Percentiles rank a stretch among this genome's conserved stretches.
These are phyloP conservation scores for Apodospora peruviana DNA, from an alignment of 495 filamentous ascomycete species.

Conservation along the genomic window DNA sequence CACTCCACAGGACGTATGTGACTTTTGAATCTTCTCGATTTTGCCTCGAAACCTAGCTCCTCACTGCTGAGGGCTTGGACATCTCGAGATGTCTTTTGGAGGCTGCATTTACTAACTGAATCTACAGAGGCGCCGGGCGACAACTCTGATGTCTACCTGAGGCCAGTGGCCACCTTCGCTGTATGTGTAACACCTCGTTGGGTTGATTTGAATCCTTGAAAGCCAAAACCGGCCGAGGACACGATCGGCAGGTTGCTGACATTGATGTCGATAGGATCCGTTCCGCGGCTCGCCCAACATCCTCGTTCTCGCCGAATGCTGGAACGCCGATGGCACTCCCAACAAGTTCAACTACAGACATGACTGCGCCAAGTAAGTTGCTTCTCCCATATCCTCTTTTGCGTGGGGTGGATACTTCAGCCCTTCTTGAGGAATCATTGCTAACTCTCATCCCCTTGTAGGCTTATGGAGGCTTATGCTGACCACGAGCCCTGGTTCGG, in stretches of 20 bases:
- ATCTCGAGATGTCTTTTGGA: no score
- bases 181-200: not conserved
- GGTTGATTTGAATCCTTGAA: no score
- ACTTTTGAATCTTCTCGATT: no score
- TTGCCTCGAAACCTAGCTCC: no score
- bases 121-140: slow-evolving; percentile 93
- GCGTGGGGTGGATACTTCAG: no score
- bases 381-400: no score
- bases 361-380: slow-evolving; percentile 46
- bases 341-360: slow-evolving; percentile 98
- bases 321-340: slow-evolving; percentile 91
- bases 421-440: no score
- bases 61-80: no score
- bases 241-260: slow-evolving; percentile 1
- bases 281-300: slow-evolving; percentile 82
- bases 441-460: no score
- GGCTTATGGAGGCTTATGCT: slow-evolving; percentile 82
- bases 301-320: slow-evolving; percentile 95
- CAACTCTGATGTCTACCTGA: slow-evolving; percentile 96
- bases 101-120: no score
- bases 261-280: slow-evolving; percentile 58
- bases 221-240: not conserved
- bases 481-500: slow-evolving; percentile 92
- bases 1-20: no score
- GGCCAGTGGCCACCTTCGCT: slow-evolving; percentile 66